Conservation (phyloP, 345 rosid species). For the Kernera saxatilis region DNA sequence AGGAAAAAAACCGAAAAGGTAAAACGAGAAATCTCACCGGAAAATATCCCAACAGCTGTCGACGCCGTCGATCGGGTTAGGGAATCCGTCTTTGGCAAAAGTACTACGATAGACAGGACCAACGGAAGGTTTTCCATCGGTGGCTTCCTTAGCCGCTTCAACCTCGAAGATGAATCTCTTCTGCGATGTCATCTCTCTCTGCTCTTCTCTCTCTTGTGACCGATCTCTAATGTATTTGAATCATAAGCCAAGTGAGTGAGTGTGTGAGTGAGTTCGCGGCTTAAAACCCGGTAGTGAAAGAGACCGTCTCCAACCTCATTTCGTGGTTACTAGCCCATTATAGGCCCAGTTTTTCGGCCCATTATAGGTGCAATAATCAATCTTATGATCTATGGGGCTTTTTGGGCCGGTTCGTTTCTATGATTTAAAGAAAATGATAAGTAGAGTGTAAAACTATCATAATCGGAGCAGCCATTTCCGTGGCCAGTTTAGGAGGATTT, state of each 20-base stretch:
- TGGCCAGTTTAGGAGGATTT: no score
- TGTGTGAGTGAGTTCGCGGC: not conserved
- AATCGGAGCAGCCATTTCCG: no score
- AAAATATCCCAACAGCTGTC: constrained; percentile 95
- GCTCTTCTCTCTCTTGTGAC: not conserved
- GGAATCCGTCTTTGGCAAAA: constrained; percentile 74
- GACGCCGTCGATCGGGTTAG: constrained; percentile 65
- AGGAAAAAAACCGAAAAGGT: constrained; percentile 3
- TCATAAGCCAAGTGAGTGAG: not conserved
- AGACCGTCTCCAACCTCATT: not conserved
- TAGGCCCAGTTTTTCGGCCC: not conserved
- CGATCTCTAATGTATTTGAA: not conserved
- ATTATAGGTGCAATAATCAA: no score
- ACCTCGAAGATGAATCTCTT: constrained; percentile 61
- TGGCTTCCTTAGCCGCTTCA: constrained; percentile 61
- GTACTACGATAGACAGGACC: constrained; percentile 87
- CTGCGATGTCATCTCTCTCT: constrained; percentile 31
- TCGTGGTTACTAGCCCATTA: not conserved
- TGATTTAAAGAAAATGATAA: no score
- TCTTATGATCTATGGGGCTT: no score
- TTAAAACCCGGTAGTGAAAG: not conserved
- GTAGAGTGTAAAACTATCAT: no score
- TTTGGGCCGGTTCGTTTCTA: no score
- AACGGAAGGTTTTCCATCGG: constrained; percentile 60
- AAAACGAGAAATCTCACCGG: constrained; percentile 42